Evolutionary conservation across 2,329 filamentous ascomycete species (phyloP), one percentile per base, ranked within the genome.

Genomic region (Chaetomium olivaceum): DNA sequence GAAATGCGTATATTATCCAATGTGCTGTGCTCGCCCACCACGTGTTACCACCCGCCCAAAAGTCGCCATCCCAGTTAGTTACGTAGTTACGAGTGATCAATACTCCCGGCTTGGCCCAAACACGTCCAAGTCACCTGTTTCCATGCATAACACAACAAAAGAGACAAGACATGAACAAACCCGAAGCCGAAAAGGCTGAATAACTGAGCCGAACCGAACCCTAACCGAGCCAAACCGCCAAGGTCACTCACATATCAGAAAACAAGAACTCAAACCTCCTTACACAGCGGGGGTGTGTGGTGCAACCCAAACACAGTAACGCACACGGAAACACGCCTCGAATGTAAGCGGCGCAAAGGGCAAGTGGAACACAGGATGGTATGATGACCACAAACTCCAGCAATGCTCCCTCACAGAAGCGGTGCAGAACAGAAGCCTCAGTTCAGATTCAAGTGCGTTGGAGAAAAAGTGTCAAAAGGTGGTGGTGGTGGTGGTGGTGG

Each of bases 1-100:
- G 12, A 57, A 57, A 61, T 19, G 54, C 36, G 36, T 58, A 39
- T 61, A 65, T 48, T 63, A 61, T 63, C 60, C 59, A 65, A 58
- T 46, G 50, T 56, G 54, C 36, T 58, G 51, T 55, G 51, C 50
- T 63, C 36, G 48, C 55, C 58, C 36, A 48, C 58, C 58, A 36
- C 58, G 33, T 21, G 23, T 33, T 23, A 31, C 27, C 39, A 36
- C 58, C 43, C 55, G 7, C 11, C 12, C 33, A 36, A 36, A 43
- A 23, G 27, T n/a, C 43, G 36, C 50, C n/a, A 36, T 27, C 36
- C 56, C 3, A 21, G 23, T 36, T 36, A 36, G 33, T 36, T 36
- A n/a, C n/a, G n/a, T n/a, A 36, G 33, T 39, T 59, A 39, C 56
- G 39, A 51, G 48, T 51, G 31, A 57, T 60, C 50, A 23, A 57